These are phyloP conservation scores for Nicotiana benthamiana DNA, from an alignment of 257 asterid genomes.

Conservation along the genomic window DNA sequence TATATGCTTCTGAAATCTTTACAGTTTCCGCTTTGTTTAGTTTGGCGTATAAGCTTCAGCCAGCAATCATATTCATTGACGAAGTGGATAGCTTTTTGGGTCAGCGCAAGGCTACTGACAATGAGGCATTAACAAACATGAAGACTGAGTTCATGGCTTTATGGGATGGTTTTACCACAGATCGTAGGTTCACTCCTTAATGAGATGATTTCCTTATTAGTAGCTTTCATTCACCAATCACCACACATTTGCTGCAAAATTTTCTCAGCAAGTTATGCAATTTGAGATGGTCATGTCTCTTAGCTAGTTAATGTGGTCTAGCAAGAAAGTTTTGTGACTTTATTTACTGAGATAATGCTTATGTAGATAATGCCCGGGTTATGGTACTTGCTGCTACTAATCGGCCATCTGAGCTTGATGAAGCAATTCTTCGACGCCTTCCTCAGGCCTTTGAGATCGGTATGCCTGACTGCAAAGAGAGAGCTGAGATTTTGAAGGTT, in stretches of 20 bases:
- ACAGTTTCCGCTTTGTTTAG: slow-evolving; percentile 95
- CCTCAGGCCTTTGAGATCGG: slow-evolving; percentile 97
- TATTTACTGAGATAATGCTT: slow-evolving; percentile 4
- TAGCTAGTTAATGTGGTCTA: neutral
- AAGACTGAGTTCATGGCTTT: slow-evolving; percentile 97
- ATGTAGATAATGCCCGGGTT: slow-evolving; percentile 70
- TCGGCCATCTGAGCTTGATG: slow-evolving; percentile 98
- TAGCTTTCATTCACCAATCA: neutral
- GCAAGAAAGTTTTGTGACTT: slow-evolving; percentile 4
- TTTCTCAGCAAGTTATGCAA: neutral
- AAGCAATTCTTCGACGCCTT: slow-evolving; percentile 90
- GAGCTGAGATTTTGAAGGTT: slow-evolving; percentile 74
- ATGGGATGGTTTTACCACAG: slow-evolving; percentile 99
- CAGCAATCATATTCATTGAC: slow-evolving; percentile 94
- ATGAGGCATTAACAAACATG: slow-evolving; percentile 82
- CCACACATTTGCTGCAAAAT: neutral
- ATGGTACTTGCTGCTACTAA: slow-evolving; percentile 98
- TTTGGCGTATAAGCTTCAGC: slow-evolving; percentile 93
- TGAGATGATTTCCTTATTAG: neutral
- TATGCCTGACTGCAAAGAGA: slow-evolving; percentile 52
- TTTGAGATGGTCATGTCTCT: neutral
- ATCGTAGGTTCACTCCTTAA: slow-evolving; percentile 43
- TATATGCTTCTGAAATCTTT: slow-evolving; percentile 1
- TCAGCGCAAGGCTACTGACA: slow-evolving; percentile 76
- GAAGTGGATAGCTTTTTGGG: slow-evolving; percentile 98